phyloP scores from a whole-genome alignment of 2,329 filamentous ascomycete genomes.

The Sarocladiaceae sp. region DNA sequence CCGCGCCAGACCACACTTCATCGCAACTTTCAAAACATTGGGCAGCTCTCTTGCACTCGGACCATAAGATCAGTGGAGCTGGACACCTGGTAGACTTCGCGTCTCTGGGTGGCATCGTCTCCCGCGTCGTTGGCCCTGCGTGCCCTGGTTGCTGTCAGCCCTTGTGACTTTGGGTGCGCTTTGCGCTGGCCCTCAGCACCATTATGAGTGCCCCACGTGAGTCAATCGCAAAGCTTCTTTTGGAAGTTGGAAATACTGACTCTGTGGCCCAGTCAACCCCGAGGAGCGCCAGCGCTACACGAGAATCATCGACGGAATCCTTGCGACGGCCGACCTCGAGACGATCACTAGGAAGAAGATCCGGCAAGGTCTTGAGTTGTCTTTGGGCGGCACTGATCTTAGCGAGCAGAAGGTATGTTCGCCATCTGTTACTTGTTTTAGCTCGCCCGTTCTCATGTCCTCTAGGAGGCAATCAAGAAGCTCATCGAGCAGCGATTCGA shows the following conservation, averaged over 20 bases:
- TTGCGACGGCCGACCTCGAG: slow-evolving; percentile 53
- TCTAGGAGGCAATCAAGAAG: slow-evolving; percentile 63
- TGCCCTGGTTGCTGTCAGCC: too few species aligned
- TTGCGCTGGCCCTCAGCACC: background rate
- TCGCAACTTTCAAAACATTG: too few species aligned
- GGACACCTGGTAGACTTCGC: too few species aligned
- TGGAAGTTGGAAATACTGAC: background rate
- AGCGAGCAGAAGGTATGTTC: slow-evolving; percentile 51
- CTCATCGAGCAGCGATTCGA: slow-evolving; percentile 74
- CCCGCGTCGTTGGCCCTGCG: too few species aligned
- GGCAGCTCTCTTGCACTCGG: too few species aligned
- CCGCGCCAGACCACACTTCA: too few species aligned
- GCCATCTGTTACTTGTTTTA: background rate
- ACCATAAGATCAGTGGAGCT: too few species aligned
- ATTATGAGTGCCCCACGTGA: background rate
- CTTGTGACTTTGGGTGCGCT: background rate
- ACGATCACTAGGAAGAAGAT: slow-evolving; percentile 63
- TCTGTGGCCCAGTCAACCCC: background rate
- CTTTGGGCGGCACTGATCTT: slow-evolving; percentile 53
- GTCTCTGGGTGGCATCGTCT: too few species aligned
- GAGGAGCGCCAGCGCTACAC: slow-evolving; percentile 48
- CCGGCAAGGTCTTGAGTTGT: slow-evolving; percentile 50
- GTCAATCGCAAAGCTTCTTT: background rate
- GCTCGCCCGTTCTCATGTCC: background rate
- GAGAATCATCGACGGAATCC: slow-evolving; percentile 55